Base-by-base conservation (phyloP, 73 alveolate genomes). In the Paramecium octaurelia region DNA sequence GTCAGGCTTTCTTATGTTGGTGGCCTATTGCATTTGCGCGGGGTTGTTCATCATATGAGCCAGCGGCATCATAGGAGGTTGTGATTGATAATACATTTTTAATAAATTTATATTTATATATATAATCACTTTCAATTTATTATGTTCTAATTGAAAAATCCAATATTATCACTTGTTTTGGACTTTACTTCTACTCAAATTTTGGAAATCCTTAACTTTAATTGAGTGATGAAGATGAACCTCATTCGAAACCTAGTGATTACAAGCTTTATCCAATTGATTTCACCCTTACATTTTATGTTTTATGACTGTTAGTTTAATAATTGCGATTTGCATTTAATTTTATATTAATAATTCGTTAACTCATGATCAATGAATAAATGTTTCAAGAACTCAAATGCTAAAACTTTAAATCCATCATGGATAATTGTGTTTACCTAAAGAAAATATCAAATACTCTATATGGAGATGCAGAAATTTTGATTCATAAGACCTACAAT, bases 11-110 rank as follows among this genome's bases (percentile, higher is more conserved):
- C 88, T 75, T 10, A 75, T 34, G 18, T 36, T 36, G 0, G 68
- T 14, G 0, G 68, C 38, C 58, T 34, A 31, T 68, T 68, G 9
- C 46, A 68, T 75, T n/a, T 34, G n/a, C 9, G 35, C 48, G 0
- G 88, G 88, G 21, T 75, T 75, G 6, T 75, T 75, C 88, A 75
- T 75, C 88, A 75, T 75, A 12, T 75, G 88, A 36, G 88, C 88
- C 16, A 75, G 59, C n/a, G 88, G 88, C 57, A 75, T 36, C 88
- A 75, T 75, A 4, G 88, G 88, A 36, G 48, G 42, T 36, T 75
- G 14, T 16, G 42, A 29, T 75, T 75, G 46, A 34, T 68, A 68
- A 68, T 68, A 68, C 84, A 68, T 68, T 11, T 64, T 54, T 54
- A 48, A 48, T 48, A 16, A 54, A 54, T 54, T 50, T 50, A 50